Evolutionary conservation across 2,329 filamentous ascomycete species (phyloP).

Genomic region (Cercospora sp.): DNA sequence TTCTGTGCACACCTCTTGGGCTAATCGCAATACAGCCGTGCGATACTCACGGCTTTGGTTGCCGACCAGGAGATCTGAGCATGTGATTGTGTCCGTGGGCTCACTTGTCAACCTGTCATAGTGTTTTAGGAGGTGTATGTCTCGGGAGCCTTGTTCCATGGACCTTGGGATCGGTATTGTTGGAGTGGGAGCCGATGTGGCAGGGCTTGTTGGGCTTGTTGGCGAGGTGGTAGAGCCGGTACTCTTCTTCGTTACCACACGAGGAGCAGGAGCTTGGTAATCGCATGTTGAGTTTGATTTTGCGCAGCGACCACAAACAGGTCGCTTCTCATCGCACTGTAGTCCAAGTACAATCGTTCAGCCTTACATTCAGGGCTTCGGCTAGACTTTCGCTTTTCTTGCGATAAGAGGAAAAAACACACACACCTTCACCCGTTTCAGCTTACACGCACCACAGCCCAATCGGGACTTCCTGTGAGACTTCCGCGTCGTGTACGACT

Average conservation of each 20-base stretch:
- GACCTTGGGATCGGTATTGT: constrained; percentile 5
- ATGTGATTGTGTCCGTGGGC: constrained; percentile 13
- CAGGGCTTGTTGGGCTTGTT: neutral
- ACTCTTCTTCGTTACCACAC: neutral
- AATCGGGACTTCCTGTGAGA: constrained; percentile 22
- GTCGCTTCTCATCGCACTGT: constrained; percentile 17
- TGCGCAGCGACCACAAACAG: constrained; percentile 11
- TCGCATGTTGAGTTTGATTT: constrained; percentile 10
- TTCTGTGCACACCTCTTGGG: constrained; percentile 12
- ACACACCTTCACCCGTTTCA: constrained; percentile 20
- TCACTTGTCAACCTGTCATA: constrained; percentile 13
- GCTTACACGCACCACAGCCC: constrained; percentile 22
- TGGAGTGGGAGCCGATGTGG: neutral
- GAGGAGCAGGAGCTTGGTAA: constrained; percentile 1
- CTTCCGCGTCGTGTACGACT: constrained; percentile 13
- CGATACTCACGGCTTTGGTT: constrained; percentile 11
- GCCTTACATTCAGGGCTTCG: neutral
- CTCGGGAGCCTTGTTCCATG: constrained; percentile 11
- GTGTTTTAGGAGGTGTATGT: constrained; percentile 13
- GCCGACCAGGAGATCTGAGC: constrained; percentile 14
- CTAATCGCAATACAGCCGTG: constrained; percentile 14
- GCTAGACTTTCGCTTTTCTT: neutral
- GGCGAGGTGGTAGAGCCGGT: neutral
- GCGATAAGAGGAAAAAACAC: neutral
- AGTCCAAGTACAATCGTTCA: neutral